phyloP scores from a whole-genome alignment of 352 stramenopile species.

The Globisporangium heterothallicum region DNA sequence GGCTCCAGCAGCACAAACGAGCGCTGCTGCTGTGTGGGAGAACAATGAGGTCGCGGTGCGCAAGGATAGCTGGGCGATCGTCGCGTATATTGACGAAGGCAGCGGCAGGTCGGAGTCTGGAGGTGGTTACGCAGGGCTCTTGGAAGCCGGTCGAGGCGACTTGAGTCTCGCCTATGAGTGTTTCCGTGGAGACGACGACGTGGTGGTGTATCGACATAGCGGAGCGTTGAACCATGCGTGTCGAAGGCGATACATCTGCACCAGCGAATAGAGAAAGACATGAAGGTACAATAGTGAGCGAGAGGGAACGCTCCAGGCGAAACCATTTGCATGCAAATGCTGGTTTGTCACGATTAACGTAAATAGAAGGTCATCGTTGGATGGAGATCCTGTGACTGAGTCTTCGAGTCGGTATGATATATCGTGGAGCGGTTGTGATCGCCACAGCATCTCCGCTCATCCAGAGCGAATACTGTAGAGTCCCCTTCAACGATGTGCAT shows the following conservation, averaged over 20 bases:
- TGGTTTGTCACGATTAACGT: no score
- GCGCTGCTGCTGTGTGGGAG: conserved; percentile 1
- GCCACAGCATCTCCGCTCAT: no score
- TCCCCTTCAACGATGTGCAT: no score
- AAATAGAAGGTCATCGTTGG: no score
- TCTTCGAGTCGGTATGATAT: no score
- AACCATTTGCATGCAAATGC: no score
- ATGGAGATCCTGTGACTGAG: no score
- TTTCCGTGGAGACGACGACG: conserved; percentile 6
- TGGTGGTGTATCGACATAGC: neutral
- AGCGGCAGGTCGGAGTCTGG: neutral
- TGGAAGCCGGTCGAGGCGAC: conserved; percentile 4
- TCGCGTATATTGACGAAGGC: conserved; percentile 15
- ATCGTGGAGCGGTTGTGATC: no score
- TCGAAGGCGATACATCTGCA: conserved; percentile 11
- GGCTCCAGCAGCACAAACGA: neutral
- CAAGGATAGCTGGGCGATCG: neutral
- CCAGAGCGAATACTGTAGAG: no score
- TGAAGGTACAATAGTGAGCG: no score
- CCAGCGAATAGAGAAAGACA: conserved; percentile 9
- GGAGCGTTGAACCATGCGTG: neutral
- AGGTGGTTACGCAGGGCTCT: conserved; percentile 1
- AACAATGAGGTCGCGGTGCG: conserved; percentile 6
- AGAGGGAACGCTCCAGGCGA: no score
- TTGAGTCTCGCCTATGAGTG: conserved; percentile 10